Percentiles rank a stretch among this genome's conserved stretches.
Conservation (phyloP, 305 asterid genomes). For the Fraxinus platypoda region DNA sequence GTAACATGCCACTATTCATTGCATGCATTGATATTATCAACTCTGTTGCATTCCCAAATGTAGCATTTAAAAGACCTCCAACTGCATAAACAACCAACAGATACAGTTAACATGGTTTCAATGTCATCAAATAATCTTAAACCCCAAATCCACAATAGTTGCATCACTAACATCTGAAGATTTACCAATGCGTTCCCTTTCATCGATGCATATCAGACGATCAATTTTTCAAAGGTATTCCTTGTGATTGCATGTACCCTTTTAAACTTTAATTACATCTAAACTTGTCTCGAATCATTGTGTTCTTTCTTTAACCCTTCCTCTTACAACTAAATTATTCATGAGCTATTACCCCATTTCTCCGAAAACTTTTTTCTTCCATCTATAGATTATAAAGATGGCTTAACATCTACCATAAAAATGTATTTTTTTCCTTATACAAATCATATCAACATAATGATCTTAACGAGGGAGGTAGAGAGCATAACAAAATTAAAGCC, state of each 20-base stretch:
- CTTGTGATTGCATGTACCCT: neutral
- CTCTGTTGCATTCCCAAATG: conserved; percentile 90
- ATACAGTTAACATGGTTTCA: neutral
- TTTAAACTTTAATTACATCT: neutral
- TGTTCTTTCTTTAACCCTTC: neutral
- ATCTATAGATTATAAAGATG: neutral
- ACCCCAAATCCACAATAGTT: neutral
- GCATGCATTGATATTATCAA: conserved; percentile 76
- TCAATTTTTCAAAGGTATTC: neutral
- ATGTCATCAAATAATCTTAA: neutral
- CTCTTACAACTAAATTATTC: neutral
- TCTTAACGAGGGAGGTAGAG: neutral
- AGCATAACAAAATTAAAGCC: neutral
- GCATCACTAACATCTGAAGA: neutral
- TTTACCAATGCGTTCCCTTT: neutral
- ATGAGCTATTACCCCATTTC: neutral
- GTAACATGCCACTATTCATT: conserved; percentile 63
- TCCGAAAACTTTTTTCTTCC: neutral
- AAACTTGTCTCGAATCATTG: neutral
- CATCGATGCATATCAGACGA: neutral
- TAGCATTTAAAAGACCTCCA: conserved; percentile 85
- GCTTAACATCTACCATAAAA: neutral
- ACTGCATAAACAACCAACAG: conserved; percentile 39
- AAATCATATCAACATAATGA: neutral
- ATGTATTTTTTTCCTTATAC: neutral